These are phyloP conservation scores for Suhomyces taliae DNA, from an alignment of 1,139 yeast species.

Conservation along the genomic window DNA sequence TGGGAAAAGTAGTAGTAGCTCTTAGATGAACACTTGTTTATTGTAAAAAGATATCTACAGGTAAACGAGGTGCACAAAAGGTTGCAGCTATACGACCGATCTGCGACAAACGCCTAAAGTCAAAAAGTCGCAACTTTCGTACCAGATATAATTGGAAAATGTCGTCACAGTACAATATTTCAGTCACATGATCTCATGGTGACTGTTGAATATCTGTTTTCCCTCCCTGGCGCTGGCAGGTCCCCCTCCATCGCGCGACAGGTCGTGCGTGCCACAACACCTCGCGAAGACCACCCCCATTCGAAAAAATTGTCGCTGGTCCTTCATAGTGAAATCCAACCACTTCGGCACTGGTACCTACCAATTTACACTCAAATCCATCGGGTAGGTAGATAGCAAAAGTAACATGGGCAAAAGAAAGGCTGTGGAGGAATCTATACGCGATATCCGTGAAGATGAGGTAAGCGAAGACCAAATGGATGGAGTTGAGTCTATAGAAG, in stretches of 20 bases:
- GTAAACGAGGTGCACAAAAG: neutral
- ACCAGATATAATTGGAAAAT: neutral
- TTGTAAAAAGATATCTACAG: too few species aligned
- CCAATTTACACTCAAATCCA: neutral
- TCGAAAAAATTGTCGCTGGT: conserved; percentile 9
- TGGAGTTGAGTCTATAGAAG: conserved; percentile 14
- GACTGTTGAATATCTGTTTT: neutral
- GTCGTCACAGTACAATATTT: neutral
- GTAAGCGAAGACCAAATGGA: neutral
- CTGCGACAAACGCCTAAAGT: neutral
- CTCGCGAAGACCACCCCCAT: conserved; percentile 6
- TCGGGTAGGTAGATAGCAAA: neutral
- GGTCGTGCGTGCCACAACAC: conserved; percentile 4
- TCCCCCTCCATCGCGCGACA: neutral
- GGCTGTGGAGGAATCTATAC: conserved; percentile 16
- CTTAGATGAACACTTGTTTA: too few species aligned
- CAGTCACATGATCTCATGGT: neutral
- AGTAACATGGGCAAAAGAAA: conserved; percentile 34
- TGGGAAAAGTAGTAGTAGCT: too few species aligned
- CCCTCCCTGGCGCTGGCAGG: too few species aligned
- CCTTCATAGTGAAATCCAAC: conserved; percentile 3
- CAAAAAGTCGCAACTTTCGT: neutral
- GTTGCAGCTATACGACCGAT: neutral
- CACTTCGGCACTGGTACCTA: neutral
- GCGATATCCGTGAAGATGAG: conserved; percentile 1